Evolutionary conservation across 306 rosid species (phyloP), one percentile per base, ranked within the genome.

Genomic region (Sechiopsis laciniata): DNA sequence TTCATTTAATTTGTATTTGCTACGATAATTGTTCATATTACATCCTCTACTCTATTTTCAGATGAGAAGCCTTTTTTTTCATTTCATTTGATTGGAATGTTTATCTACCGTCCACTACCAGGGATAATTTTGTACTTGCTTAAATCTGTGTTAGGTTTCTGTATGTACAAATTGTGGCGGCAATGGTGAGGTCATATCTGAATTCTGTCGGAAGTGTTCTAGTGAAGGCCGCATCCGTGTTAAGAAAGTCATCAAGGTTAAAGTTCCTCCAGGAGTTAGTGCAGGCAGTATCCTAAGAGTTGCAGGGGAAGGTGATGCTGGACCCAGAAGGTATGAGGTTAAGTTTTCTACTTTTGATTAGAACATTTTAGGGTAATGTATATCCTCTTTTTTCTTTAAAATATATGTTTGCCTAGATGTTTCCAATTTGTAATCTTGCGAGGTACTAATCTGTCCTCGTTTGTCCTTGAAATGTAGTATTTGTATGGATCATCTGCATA

Each of bases 251-350:
- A 90, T 94, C 61, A 94, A 89, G 84, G 96, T 94, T 66, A 87
- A 88, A 87, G 87, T 94, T 79, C 98, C 98, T 76, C 92, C 97
- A 0, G 98, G 97, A 40, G 97, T 94, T 74, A 87, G 85, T 71
- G 60, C 89, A 26, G 97, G 98, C 83, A 94, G 96, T 80, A 87
- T 94, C 81, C 83, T 90, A 35, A 90, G 98, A 86, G 97, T 94
- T 82, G 76, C 85, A 63, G 90, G 98, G 79, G 98, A 94, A 83
- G 98, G 97, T 73, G 96, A 89, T 78, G 89, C 91, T 24, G 97
- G 97, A 78, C 97, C 92, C 52, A 89, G 75, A 85, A 97, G 97
- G 96, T 94, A 90, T 73, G 96, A 67, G 22, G 71, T 74, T 79
- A 77, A 75, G n/a, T 37, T 78, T 56, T 32, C 45, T 42, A 32